Evolutionary conservation across 2,329 filamentous ascomycete genomes (phyloP), one percentile per base, ranked within the genome.

Genomic region (Epichloe uncinata): DNA sequence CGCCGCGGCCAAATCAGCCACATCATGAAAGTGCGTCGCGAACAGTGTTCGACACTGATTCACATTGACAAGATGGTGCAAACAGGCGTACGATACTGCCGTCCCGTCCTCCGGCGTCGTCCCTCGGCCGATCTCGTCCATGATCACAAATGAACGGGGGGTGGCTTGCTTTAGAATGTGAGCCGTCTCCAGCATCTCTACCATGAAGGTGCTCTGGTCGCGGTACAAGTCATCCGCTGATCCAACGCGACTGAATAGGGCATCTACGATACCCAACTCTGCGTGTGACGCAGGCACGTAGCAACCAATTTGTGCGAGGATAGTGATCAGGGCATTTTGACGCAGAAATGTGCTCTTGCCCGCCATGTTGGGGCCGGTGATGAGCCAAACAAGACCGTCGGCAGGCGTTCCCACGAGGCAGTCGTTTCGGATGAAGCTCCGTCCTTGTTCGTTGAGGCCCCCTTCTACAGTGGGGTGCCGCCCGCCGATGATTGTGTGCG

Each of bases 161-260:
- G 91, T 97, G 0, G 93, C 91, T 56, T 86, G 77, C 53, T 84
- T 86, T 48, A 98, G 75, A 48, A 98, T 98, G 26, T 85, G 77
- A 2, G 91, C 90, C 18, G 93, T 95, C 68, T 98, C 93, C 2
- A 96, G 77, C 93, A 98, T 98, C 69, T 98, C 93, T 1, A 97
- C 88, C 93, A 98, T 97, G 67, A 98, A 98, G 0, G 94, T 98
- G 48, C 88, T 95, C 66, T 97, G 90, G 69, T 95, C 86, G 47
- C 82, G 80, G 69, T 86, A 96, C n/a, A 98, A 74, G 63, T 95
- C 91, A 65, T 98, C 94, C 2, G 91, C 93, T 1, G 89, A 94
- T 2, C 93, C 93, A 20, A 94, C 85, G 62, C 93, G 86, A 62
- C 85, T 93, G 71, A 95, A 97, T 49, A 98, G 84, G 60, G 91